Evolutionary conservation across 345 rosid species (phyloP), one percentile per base, ranked within the genome.

Genomic region (Streptanthus diversifolius): DNA sequence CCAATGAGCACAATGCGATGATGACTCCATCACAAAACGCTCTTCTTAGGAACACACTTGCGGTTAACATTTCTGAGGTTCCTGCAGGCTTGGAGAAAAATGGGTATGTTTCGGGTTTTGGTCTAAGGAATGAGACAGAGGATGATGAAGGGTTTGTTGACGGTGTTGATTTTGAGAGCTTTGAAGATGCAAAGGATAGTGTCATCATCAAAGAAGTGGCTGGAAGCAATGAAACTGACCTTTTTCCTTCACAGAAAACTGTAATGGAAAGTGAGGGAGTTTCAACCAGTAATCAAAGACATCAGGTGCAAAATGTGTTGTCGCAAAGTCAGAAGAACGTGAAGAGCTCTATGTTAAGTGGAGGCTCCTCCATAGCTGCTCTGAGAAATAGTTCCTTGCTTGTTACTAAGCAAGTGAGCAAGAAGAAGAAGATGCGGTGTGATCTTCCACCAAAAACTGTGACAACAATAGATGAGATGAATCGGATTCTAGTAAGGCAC

Each of bases 391-490:
- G 15, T 51, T 79, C 83, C 14, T 63, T 71, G 19, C 5, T 48
- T 41, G 62, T 65, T 56, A 33, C 18, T 55, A 68, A 63, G 55
- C 66, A 68, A 10, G 75, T 64, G 4, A 52, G 62, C 29, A 66
- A 67, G 69, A 76, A 70, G 65, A 87, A 72, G 80, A 92, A 83
- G 77, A 76, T 82, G 90, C 80, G 78, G 68, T 83, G 82, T 65
- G 78, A 87, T 18, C 74, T 90, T 86, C 97, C 97, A 64, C 97
- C 97, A 61, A 86, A 86, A 66, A 82, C 88, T 49, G 81, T 90
- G 52, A 90, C 92, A 43, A 76, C 84, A 17, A 72, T 89, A 54
- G 81, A 81, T 37, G 88, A 86, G 83, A 93, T 93, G 97, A 79
- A 87, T 68, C 79, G 15, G 10, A 71, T 83, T 55, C 75, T 88